A percentile compares a stretch with the other conserved stretches of the same genome.
These are phyloP conservation scores for Malassezia psittaci DNA, from an alignment of 1,284 basidiomycete genomes.

Conservation along the genomic window DNA sequence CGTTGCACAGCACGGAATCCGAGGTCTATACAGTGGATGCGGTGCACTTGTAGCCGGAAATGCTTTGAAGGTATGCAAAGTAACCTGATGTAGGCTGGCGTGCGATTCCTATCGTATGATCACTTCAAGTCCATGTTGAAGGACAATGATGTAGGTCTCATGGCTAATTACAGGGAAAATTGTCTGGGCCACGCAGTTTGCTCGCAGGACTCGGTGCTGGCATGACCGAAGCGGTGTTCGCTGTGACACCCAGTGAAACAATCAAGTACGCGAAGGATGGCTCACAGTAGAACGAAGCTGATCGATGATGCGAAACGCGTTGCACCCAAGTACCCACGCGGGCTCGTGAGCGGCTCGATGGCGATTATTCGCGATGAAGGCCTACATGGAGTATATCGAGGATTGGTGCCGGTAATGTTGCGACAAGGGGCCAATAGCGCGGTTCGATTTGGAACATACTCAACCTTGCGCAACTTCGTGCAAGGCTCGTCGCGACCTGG, in stretches of 20 bases:
- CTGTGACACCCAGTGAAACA: slow-evolving; percentile 93
- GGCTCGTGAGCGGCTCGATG: slow-evolving; percentile 74
- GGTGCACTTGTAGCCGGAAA: slow-evolving; percentile 41
- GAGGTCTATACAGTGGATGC: slow-evolving; percentile 46
- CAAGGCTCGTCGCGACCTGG: slow-evolving; percentile 73
- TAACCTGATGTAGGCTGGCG: slow-evolving; percentile 57
- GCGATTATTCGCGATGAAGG: slow-evolving; percentile 78
- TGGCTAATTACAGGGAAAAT: slow-evolving; percentile 18
- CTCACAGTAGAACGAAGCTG: slow-evolving; percentile 62
- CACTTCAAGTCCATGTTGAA: slow-evolving; percentile 76
- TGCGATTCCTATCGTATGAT: slow-evolving; percentile 89
- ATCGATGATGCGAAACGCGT: slow-evolving; percentile 84
- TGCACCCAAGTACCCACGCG: slow-evolving; percentile 66
- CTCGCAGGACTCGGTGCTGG: slow-evolving; percentile 86
- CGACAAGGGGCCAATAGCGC: slow-evolving; percentile 95
- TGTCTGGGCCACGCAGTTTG: slow-evolving; percentile 20
- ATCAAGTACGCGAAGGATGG: slow-evolving; percentile 59
- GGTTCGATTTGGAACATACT: slow-evolving; percentile 90
- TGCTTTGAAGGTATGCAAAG: slow-evolving; percentile 31
- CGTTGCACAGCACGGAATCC: slow-evolving; percentile 41
- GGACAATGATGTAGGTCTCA: slow-evolving; percentile 51
- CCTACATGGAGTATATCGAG: slow-evolving; percentile 67
- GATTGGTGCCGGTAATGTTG: slow-evolving; percentile 90
- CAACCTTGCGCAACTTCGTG: slow-evolving; percentile 71
- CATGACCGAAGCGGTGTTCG: slow-evolving; percentile 83